phyloP scores from a whole-genome alignment of 495 filamentous ascomycete species.

The Penicillium salamii region DNA sequence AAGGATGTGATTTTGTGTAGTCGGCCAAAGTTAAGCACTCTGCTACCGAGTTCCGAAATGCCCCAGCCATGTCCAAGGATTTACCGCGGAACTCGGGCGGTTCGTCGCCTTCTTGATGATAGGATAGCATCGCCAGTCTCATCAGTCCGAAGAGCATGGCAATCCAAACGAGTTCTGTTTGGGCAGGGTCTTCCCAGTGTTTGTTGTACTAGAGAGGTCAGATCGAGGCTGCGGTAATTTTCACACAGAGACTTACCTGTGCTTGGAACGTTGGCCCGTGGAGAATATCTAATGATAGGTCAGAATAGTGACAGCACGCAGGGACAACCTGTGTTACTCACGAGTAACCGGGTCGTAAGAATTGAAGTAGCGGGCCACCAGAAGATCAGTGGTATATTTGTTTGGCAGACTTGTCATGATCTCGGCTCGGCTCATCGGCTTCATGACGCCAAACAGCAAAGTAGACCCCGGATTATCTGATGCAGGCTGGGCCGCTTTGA shows the following conservation, averaged over 20 bases:
- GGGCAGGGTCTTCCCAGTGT: conserved; percentile 82
- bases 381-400: conserved; percentile 74
- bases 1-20: conserved; percentile 80
- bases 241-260: conserved; percentile 32
- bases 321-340: conserved; percentile 28
- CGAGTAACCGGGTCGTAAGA: conserved; percentile 70
- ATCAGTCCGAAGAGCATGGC: conserved; percentile 85
- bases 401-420: conserved; percentile 76
- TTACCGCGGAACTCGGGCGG: conserved; percentile 75
- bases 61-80: conserved; percentile 71
- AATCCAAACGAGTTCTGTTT: conserved; percentile 83
- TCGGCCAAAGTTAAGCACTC: conserved; percentile 86
- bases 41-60: conserved; percentile 77
- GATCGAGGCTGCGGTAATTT: neutral
- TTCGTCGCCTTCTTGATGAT: conserved; percentile 85
- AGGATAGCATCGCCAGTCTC: conserved; percentile 87
- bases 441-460: conserved; percentile 69
- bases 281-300: conserved; percentile 62
- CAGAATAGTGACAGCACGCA: conserved; percentile 27
- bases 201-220: conserved; percentile 60
- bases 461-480: conserved; percentile 61
- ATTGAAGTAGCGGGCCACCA: conserved; percentile 73
- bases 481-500: conserved; percentile 59
- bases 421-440: conserved; percentile 67
- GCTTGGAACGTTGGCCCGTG: conserved; percentile 84